phyloP scores from a whole-genome alignment of 768 basidiomycete genomes.

The Pisolithus marmoratus region DNA sequence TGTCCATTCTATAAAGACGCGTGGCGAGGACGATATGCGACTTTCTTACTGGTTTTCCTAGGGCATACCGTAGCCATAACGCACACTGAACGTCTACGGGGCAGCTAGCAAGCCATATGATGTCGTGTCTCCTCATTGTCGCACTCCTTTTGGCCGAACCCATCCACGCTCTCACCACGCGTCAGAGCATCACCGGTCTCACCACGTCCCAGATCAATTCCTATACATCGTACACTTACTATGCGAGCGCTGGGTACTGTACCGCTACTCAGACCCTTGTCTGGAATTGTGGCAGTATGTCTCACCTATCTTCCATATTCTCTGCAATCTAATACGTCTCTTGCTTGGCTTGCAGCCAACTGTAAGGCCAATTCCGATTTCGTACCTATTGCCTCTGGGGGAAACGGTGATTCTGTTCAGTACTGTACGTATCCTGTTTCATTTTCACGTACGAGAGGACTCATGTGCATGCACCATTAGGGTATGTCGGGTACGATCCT shows the following conservation, averaged over 20 bases:
- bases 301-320: background rate
- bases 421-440: conserved; percentile 30
- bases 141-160: background rate
- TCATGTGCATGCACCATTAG: conserved; percentile 18
- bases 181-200: conserved; percentile 36
- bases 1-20: too few species aligned
- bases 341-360: conserved; percentile 31
- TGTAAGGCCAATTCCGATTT: conserved; percentile 45
- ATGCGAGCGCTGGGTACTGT: conserved; percentile 50
- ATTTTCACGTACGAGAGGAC: background rate
- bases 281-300: conserved; percentile 55
- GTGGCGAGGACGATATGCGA: too few species aligned
- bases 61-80: too few species aligned
- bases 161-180: conserved; percentile 14
- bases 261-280: conserved; percentile 34
- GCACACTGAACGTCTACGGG: too few species aligned
- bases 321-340: background rate
- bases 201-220: conserved; percentile 34
- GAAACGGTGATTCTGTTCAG: conserved; percentile 37
- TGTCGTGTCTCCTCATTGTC: background rate
- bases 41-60: too few species aligned
- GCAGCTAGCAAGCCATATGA: background rate
- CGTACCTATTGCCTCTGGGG: conserved; percentile 42
- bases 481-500: conserved; percentile 50
- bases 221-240: conserved; percentile 45